phyloP scores from a whole-genome alignment of 1,284 basidiomycete genomes.

The Neolentinus lepideus region DNA sequence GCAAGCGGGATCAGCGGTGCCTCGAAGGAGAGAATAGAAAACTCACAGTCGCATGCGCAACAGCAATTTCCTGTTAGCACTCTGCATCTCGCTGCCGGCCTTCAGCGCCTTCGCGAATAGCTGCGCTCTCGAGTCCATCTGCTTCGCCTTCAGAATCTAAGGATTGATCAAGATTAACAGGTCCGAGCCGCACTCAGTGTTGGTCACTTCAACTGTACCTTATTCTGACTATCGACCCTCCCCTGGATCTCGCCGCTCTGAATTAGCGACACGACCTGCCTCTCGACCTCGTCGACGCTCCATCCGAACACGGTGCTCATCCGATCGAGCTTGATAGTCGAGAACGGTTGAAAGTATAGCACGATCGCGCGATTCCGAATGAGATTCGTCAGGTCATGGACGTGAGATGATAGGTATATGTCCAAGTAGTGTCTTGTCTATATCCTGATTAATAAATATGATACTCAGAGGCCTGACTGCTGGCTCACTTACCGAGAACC shows the following conservation, averaged over 20 bases:
- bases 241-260: constrained; percentile 69
- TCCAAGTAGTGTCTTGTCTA: constrained; percentile 73
- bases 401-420: constrained; percentile 64
- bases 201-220: constrained; percentile 32
- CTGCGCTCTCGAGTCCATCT: constrained; percentile 65
- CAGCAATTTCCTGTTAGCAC: constrained; percentile 66
- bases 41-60: constrained; percentile 70
- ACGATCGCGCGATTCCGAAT: constrained; percentile 71
- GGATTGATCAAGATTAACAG: not conserved
- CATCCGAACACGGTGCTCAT: constrained; percentile 84
- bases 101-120: constrained; percentile 71
- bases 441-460: not conserved
- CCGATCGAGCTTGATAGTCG: constrained; percentile 69
- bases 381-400: constrained; percentile 47
- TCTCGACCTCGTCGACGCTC: constrained; percentile 60
- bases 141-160: constrained; percentile 68
- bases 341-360: constrained; percentile 83
- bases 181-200: not conserved
- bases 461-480: not conserved
- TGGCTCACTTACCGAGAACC: constrained; percentile 53
- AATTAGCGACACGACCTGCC: constrained; percentile 67
- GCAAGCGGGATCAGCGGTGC: constrained; percentile 8
- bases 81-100: constrained; percentile 61
- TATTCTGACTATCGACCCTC: constrained; percentile 75
- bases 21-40: not conserved